Evolutionary conservation across 2,329 filamentous ascomycete genomes (phyloP).

Genomic region (Chrysoporthe deuterocubensis): DNA sequence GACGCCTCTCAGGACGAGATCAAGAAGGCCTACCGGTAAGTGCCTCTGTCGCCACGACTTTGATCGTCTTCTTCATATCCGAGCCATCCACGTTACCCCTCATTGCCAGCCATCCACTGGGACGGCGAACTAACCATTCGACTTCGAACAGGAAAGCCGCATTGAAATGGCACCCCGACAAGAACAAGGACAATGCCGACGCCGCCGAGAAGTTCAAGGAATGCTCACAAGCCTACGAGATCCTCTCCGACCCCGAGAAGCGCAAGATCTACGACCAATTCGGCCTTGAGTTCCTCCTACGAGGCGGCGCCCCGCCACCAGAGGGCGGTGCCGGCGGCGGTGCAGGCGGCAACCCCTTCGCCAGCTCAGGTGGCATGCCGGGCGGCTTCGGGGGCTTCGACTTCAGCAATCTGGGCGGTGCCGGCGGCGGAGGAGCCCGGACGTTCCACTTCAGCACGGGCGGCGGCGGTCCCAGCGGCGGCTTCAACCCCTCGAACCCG

Average conservation of each 20-base stretch:
- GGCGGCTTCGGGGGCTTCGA: slow-evolving; percentile 59
- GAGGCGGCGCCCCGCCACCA: slow-evolving; percentile 73
- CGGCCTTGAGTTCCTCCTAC: slow-evolving; percentile 89
- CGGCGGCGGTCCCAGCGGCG: slow-evolving; percentile 61
- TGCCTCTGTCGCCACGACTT: slow-evolving; percentile 7
- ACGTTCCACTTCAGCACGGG: slow-evolving; percentile 69
- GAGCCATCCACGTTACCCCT: neutral
- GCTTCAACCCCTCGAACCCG: slow-evolving; percentile 84
- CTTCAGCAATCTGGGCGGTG: slow-evolving; percentile 47
- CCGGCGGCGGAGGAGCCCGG: slow-evolving; percentile 51
- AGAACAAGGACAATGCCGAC: slow-evolving; percentile 89
- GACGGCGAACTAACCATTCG: slow-evolving; percentile 41
- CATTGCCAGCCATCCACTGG: neutral
- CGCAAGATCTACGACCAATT: slow-evolving; percentile 94
- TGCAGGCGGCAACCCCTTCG: slow-evolving; percentile 64
- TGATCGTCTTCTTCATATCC: neutral
- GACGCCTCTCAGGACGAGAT: slow-evolving; percentile 89
- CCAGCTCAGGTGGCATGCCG: slow-evolving; percentile 59
- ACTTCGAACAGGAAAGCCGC: slow-evolving; percentile 71
- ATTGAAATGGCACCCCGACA: slow-evolving; percentile 93
- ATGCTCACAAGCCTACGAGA: slow-evolving; percentile 96
- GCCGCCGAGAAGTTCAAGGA: slow-evolving; percentile 97
- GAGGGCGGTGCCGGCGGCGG: slow-evolving; percentile 54
- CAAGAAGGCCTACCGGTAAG: slow-evolving; percentile 91
- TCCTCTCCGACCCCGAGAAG: slow-evolving; percentile 95